phyloP scores from a whole-genome alignment of 257 asterid genomes.

The Linderniella brevidens region DNA sequence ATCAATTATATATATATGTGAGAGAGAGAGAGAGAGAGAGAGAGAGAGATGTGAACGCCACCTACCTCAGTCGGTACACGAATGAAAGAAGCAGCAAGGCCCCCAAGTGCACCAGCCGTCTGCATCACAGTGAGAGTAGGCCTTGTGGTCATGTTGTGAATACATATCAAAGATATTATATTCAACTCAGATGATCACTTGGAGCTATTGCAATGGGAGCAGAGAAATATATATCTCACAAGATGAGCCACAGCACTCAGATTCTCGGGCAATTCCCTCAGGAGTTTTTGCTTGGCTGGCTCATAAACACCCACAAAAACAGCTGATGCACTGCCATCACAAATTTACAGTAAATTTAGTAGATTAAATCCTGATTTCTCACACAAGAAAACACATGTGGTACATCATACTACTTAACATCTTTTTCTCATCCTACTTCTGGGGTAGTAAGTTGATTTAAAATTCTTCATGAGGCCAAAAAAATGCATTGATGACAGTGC shows the following conservation, averaged over 20 bases:
- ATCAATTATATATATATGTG: slow-evolving; percentile 15
- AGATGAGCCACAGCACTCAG: slow-evolving; percentile 89
- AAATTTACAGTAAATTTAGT: slow-evolving; percentile 10
- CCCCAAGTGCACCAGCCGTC: slow-evolving; percentile 98
- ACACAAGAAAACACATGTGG: background rate
- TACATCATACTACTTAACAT: too few relatives aligned
- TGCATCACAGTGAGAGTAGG: slow-evolving; percentile 9
- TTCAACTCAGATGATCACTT: slow-evolving; percentile 7
- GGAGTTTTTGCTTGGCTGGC: slow-evolving; percentile 75
- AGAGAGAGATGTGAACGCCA: background rate
- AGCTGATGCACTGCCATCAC: slow-evolving; percentile 76
- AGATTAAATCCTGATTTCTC: background rate
- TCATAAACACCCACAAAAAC: slow-evolving; percentile 92
- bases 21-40: background rate
- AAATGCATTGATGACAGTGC: slow-evolving; percentile 10
- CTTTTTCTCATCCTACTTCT: too few relatives aligned
- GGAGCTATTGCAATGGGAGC: slow-evolving; percentile 2
- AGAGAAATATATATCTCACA: slow-evolving; percentile 39
- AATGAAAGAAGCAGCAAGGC: slow-evolving; percentile 84
- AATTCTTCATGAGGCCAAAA: background rate
- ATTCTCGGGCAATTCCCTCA: slow-evolving; percentile 66
- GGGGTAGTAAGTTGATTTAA: too few relatives aligned
- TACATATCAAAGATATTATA: too few relatives aligned
- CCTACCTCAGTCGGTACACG: slow-evolving; percentile 95
- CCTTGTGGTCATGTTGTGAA: too few relatives aligned